Conservation (phyloP, 768 basidiomycete species). For the Calocybe cyanea region DNA sequence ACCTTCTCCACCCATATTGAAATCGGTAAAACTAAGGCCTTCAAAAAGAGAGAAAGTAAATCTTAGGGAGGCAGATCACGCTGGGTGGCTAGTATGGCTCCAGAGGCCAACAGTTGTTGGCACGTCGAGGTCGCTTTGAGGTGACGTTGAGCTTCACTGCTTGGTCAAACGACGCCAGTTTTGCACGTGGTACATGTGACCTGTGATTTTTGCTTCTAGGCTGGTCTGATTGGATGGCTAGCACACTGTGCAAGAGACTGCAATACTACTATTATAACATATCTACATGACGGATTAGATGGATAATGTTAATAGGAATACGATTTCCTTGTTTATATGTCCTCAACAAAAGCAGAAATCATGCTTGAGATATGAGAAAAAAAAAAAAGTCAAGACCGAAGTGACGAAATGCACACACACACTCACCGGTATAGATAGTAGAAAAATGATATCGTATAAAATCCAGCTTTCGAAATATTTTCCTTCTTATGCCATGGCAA, state of each 20-base stretch:
- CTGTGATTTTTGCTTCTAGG: no score
- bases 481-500: slow-evolving; percentile 93
- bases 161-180: slow-evolving; percentile 10
- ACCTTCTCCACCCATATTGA: slow-evolving; percentile 42
- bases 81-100: slow-evolving; percentile 1
- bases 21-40: slow-evolving; percentile 16
- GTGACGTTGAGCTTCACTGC: slow-evolving; percentile 15
- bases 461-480: slow-evolving; percentile 89
- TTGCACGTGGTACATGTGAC: slow-evolving; percentile 14
- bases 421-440: slow-evolving; percentile 85
- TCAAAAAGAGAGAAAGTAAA: slow-evolving; percentile 4
- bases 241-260: no score
- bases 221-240: no score
- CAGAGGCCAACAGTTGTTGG: slow-evolving; percentile 4
- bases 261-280: no score
- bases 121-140: neutral
- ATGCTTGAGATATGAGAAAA: slow-evolving; percentile 43
- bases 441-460: slow-evolving; percentile 89
- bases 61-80: slow-evolving; percentile 1
- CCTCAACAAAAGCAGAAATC: slow-evolving; percentile 82
- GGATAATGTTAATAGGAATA: no score
- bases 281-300: no score
- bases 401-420: no score
- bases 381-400: neutral
- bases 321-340: no score